Base-by-base conservation (phyloP, 2,329 filamentous ascomycete genomes). In the Huntiella abstrusa region DNA sequence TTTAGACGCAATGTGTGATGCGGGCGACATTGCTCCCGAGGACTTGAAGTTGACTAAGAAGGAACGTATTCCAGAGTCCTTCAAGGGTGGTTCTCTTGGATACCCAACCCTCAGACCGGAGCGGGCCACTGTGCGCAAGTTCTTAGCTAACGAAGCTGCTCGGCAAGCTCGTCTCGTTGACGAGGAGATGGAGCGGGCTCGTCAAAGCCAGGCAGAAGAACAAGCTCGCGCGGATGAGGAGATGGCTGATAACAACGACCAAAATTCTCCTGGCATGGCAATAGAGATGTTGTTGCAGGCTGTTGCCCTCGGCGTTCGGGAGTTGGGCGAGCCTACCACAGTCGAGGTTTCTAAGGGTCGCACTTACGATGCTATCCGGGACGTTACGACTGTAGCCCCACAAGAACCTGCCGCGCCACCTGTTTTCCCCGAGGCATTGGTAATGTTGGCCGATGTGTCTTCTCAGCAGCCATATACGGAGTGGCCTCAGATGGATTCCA, bases 1-100 rank as follows among this genome's bases (percentile, higher is more conserved):
- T 3, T 51, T 66, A 42, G 54, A 58, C 33, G 58, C 59, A 6
- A 62, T 65, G 51, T 65, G 62, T 55, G 63, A 60, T 48, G 45
- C 57, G 22, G 52, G 55, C 3, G 54, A 56, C 2, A 55, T 65
- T 15, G 4, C 17, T 6, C 37, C 41, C n/a, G 52, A 57, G 7
- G 35, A 49, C 2, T 56, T 61, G 5, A 62, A 64, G 5, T 50
- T 64, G 5, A 61, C 56, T 55, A 36, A 40, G 3, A 47, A 44
- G 13, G 33, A 41, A n/a, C 33, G n/a, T 4, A 45, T 42, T 17
- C 46, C 51, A 8, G 36, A 33, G 13, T 41, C 48, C 16, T 45
- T 49, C 15, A 43, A 12, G 22, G 51, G 51, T 15, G 36, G 45
- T 7, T 47, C 51, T 28, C 46, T 52, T 17, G 43, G 46, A 16